phyloP scores from a whole-genome alignment of 2,329 filamentous ascomycete genomes.

The Monosporascus cannonballus region DNA sequence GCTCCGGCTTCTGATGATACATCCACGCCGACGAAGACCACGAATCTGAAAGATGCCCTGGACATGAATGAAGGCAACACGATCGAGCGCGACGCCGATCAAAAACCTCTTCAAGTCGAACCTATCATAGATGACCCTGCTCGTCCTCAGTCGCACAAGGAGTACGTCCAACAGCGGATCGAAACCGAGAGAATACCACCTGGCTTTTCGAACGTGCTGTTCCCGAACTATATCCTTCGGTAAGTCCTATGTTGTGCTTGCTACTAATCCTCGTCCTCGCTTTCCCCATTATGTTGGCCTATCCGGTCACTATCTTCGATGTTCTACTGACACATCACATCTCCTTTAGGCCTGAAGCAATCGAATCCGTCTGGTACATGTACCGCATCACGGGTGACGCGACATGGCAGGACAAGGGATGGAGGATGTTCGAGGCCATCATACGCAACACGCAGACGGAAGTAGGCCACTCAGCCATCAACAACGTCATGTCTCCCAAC shows the following conservation, averaged over 20 bases:
- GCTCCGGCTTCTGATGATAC: slow-evolving; percentile 6
- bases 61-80: slow-evolving; percentile 5
- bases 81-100: slow-evolving; percentile 12
- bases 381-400: slow-evolving; percentile 82
- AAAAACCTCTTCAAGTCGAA: slow-evolving; percentile 21
- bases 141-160: slow-evolving; percentile 44
- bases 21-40: slow-evolving; percentile 7
- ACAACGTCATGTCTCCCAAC: slow-evolving; percentile 48
- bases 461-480: slow-evolving; percentile 64
- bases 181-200: slow-evolving; percentile 38
- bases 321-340: slow-evolving; percentile 13
- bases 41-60: slow-evolving; percentile 6
- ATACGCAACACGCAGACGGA: slow-evolving; percentile 59
- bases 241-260: slow-evolving; percentile 27
- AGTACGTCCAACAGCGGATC: slow-evolving; percentile 45
- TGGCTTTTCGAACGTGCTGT: slow-evolving; percentile 43
- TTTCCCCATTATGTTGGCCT: no score
- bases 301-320: slow-evolving; percentile 2
- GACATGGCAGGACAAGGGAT: slow-evolving; percentile 72
- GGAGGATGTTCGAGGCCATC: slow-evolving; percentile 76
- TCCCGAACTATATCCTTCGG: slow-evolving; percentile 55
- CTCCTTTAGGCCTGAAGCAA: slow-evolving; percentile 64
- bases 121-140: slow-evolving; percentile 24
- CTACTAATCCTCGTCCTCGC: no score
- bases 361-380: slow-evolving; percentile 84